Evolutionary conservation across 352 stramenopile species (phyloP).

Genomic region (Pythium coloratum): DNA sequence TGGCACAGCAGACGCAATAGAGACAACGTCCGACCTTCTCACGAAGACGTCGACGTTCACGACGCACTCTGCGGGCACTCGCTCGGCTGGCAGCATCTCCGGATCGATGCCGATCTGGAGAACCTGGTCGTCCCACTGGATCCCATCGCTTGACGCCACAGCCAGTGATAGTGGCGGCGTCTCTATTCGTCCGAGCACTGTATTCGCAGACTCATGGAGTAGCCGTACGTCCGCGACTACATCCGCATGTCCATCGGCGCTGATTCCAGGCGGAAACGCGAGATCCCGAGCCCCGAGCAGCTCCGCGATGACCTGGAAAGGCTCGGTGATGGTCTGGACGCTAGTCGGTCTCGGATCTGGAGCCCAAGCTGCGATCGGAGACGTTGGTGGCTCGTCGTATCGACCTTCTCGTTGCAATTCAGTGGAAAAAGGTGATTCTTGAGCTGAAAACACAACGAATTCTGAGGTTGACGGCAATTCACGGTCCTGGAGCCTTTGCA

Average conservation of each 20-base stretch:
- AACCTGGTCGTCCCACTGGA: constrained; percentile 20
- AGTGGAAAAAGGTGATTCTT: background rate
- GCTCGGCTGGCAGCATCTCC: background rate
- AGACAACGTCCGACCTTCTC: background rate
- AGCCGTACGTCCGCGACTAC: constrained; percentile 10
- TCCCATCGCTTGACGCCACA: background rate
- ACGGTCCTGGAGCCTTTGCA: background rate
- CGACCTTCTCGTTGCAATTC: background rate
- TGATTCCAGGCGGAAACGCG: background rate
- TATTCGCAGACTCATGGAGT: background rate
- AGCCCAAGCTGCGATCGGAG: background rate
- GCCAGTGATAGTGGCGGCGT: background rate
- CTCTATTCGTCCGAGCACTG: constrained; percentile 12
- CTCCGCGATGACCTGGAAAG: constrained; percentile 23
- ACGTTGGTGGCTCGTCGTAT: background rate
- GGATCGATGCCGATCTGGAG: constrained; percentile 16
- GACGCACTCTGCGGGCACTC: background rate
- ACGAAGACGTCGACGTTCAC: constrained; percentile 11
- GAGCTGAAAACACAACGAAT: constrained; percentile 6
- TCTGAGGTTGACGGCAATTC: constrained; percentile 19
- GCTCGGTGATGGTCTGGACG: constrained; percentile 3
- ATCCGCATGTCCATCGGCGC: background rate
- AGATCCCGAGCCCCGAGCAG: constrained; percentile 24
- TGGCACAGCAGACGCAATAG: background rate
- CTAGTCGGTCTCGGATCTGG: background rate